These are phyloP conservation scores for Albizia julibrissin DNA, from an alignment of 306 rosid genomes.

Conservation along the genomic window DNA sequence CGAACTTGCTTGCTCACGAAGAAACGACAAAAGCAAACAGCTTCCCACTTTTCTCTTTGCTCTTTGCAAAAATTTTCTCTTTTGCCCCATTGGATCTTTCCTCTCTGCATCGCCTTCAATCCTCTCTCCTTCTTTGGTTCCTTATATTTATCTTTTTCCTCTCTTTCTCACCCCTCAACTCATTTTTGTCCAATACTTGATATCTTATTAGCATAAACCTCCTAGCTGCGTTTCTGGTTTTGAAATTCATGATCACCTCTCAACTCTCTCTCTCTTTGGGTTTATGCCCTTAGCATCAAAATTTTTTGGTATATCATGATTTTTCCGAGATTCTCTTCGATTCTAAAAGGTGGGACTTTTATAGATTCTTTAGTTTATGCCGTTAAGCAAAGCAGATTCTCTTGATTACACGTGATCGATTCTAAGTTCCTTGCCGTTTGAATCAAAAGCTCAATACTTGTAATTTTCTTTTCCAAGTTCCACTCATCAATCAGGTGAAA, in stretches of 20 bases:
- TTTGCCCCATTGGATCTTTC: slow-evolving; percentile 36
- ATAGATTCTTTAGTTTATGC: slow-evolving; percentile 61
- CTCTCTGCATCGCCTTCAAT: slow-evolving; percentile 35
- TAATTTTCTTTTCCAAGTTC: not conserved
- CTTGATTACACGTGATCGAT: slow-evolving; percentile 64
- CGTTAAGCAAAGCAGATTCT: slow-evolving; percentile 54
- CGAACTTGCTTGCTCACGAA: slow-evolving; percentile 54
- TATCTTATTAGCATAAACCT: slow-evolving; percentile 1
- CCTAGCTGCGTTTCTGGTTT: slow-evolving; percentile 2
- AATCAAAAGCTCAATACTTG: slow-evolving; percentile 39
- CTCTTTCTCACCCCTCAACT: slow-evolving; percentile 3
- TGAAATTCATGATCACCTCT: slow-evolving; percentile 5
- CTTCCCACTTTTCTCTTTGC: slow-evolving; percentile 45
- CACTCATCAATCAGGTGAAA: slow-evolving; percentile 10
- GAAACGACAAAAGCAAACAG: slow-evolving; percentile 53
- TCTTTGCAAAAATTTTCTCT: slow-evolving; percentile 35
- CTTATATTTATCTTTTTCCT: slow-evolving; percentile 24
- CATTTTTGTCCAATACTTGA: slow-evolving; percentile 15
- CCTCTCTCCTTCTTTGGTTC: slow-evolving; percentile 27
- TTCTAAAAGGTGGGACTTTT: slow-evolving; percentile 72
- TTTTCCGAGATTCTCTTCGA: slow-evolving; percentile 70
- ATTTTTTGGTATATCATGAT: slow-evolving; percentile 30
- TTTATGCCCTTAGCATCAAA: slow-evolving; percentile 20
- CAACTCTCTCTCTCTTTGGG: not conserved
- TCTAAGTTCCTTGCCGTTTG: slow-evolving; percentile 53